Conservation (phyloP, 371 early-diverging fungal genomes). For the Mortierella polycephala region DNA sequence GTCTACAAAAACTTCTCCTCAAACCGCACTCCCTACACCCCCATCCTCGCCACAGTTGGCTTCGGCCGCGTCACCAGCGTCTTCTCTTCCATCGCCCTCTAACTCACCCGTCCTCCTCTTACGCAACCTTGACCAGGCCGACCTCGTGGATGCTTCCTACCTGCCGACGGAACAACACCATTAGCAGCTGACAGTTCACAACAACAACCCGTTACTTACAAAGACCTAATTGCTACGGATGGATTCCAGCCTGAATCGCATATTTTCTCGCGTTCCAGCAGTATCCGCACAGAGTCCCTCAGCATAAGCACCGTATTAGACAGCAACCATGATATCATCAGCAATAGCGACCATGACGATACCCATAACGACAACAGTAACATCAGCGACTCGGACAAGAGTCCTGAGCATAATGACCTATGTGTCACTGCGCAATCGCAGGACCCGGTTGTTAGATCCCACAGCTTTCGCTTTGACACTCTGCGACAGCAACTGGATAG, state of each 20-base stretch:
- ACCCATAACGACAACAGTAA: background rate
- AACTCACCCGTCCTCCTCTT: constrained; percentile 10
- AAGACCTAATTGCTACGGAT: background rate
- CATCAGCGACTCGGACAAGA: background rate
- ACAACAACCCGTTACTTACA: background rate
- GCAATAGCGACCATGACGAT: background rate
- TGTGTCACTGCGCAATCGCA: background rate
- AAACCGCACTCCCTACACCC: constrained; percentile 29
- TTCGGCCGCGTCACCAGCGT: background rate
- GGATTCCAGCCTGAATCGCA: background rate
- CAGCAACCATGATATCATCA: background rate
- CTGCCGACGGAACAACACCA: background rate
- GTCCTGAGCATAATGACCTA: background rate
- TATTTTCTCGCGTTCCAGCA: background rate
- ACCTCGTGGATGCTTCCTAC: background rate
- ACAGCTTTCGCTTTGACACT: background rate
- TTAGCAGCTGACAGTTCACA: background rate
- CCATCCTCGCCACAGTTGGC: constrained; percentile 31
- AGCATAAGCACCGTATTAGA: background rate
- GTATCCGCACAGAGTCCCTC: background rate
- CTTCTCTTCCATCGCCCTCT: constrained; percentile 9
- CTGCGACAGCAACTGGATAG: background rate
- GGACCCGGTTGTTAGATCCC: background rate
- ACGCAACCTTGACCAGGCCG: background rate
- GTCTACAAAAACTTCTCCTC: constrained; percentile 1